phyloP scores from a whole-genome alignment of 192 early-diverging fungal species.

The Podila epicladia region DNA sequence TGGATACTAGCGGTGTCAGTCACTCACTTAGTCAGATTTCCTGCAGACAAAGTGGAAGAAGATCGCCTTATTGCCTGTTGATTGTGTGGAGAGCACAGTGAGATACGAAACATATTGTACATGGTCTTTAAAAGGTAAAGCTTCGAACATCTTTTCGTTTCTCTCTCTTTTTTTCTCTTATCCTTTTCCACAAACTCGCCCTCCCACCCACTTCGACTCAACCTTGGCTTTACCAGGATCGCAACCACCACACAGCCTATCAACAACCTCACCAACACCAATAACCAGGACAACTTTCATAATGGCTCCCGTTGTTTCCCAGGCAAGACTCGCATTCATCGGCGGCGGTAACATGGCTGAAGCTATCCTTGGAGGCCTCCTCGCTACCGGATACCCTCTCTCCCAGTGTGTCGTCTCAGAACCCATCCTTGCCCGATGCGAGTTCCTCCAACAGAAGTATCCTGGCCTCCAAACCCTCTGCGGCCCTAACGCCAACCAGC shows the following conservation, averaged over 20 bases:
- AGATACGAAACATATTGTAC: not conserved
- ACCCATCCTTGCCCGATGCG: slow-evolving; percentile 72
- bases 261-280: not conserved
- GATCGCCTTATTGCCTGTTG: slow-evolving; percentile 6
- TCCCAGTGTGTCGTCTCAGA: slow-evolving; percentile 84
- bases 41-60: not conserved
- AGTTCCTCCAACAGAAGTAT: slow-evolving; percentile 74
- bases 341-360: slow-evolving; percentile 98
- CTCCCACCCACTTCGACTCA: not conserved
- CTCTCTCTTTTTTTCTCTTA: not conserved
- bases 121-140: not conserved
- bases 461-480: slow-evolving; percentile 57
- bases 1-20: not conserved
- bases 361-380: slow-evolving; percentile 92
- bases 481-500: slow-evolving; percentile 26
- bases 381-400: slow-evolving; percentile 78
- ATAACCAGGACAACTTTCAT: not conserved
- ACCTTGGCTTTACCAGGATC: not conserved
- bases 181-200: too few relatives aligned
- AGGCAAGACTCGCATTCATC: slow-evolving; percentile 70
- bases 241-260: not conserved
- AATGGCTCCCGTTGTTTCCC: slow-evolving; percentile 24
- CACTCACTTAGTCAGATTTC: not conserved
- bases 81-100: not conserved
- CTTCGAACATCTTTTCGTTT: not conserved